These are phyloP conservation scores for Brettanomyces anomalus DNA, from an alignment of 805 yeast species.

Conservation along the genomic window DNA sequence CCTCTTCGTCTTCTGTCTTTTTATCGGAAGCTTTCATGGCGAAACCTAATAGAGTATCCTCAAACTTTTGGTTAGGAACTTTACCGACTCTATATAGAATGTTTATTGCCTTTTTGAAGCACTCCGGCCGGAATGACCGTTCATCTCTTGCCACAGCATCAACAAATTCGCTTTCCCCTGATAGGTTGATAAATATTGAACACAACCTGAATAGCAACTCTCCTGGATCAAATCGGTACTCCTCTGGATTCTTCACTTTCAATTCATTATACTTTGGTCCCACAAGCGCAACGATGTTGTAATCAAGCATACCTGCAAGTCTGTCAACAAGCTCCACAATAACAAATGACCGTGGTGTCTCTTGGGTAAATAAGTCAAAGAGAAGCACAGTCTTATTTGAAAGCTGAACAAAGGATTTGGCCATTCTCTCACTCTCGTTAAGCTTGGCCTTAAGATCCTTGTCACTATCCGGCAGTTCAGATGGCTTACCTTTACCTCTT, in stretches of 20 bases:
- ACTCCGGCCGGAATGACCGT: constrained; percentile 68
- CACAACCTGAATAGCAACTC: constrained; percentile 59
- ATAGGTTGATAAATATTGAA: constrained; percentile 67
- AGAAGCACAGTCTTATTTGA: constrained; percentile 75
- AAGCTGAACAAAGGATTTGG: constrained; percentile 72
- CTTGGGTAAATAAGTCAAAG: constrained; percentile 73
- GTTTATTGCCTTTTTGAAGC: constrained; percentile 61
- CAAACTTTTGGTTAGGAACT: constrained; percentile 37
- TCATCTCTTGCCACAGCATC: constrained; percentile 82
- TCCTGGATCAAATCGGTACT: constrained; percentile 77
- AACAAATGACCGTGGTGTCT: constrained; percentile 79
- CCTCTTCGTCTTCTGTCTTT: constrained; percentile 60
- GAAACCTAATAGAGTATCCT: constrained; percentile 44
- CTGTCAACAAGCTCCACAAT: constrained; percentile 89
- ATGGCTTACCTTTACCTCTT: constrained; percentile 30
- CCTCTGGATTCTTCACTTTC: constrained; percentile 76
- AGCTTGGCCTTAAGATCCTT: constrained; percentile 55
- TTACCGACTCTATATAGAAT: constrained; percentile 53
- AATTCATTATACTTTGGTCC: constrained; percentile 91
- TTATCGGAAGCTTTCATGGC: constrained; percentile 56
- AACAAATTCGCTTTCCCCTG: constrained; percentile 55
- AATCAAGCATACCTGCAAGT: constrained; percentile 91
- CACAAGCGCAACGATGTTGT: constrained; percentile 83
- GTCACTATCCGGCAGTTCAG: constrained; percentile 40
- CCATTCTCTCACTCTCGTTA: constrained; percentile 60